phyloP scores from a whole-genome alignment of 2,329 filamentous ascomycete genomes.

The Scedosporium apiospermum region DNA sequence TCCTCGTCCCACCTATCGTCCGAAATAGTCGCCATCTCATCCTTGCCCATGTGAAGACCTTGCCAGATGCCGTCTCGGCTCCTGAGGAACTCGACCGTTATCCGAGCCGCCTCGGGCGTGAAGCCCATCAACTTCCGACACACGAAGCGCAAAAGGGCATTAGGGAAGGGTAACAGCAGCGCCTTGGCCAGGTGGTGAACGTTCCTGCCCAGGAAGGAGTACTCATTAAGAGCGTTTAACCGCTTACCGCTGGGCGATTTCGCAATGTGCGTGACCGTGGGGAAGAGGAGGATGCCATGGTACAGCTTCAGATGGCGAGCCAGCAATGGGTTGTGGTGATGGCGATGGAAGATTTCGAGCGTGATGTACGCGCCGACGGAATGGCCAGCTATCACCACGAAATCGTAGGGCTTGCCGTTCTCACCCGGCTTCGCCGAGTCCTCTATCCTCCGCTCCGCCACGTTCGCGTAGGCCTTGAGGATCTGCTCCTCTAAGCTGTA shows the following conservation, averaged over 20 bases:
- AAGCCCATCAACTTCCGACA: slow-evolving; percentile 35
- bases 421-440: slow-evolving; percentile 14
- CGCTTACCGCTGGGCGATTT: slow-evolving; percentile 49
- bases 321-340: slow-evolving; percentile 27
- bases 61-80: slow-evolving; percentile 50
- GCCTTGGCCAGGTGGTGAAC: slow-evolving; percentile 30
- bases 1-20: slow-evolving; percentile 51
- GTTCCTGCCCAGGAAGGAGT: slow-evolving; percentile 29
- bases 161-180: slow-evolving; percentile 33
- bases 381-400: slow-evolving; percentile 61
- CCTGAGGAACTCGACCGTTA: slow-evolving; percentile 44
- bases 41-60: slow-evolving; percentile 46
- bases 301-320: slow-evolving; percentile 31
- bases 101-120: slow-evolving; percentile 34
- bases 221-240: slow-evolving; percentile 13
- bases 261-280: slow-evolving; percentile 64
- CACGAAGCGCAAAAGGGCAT: slow-evolving; percentile 29
- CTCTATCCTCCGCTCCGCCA: slow-evolving; percentile 21
- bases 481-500: slow-evolving; percentile 47
- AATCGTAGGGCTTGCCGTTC: slow-evolving; percentile 35
- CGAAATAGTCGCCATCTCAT: slow-evolving; percentile 50
- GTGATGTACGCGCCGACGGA: slow-evolving; percentile 65
- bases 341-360: slow-evolving; percentile 56
- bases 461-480: slow-evolving; percentile 26
- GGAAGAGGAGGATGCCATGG: slow-evolving; percentile 59